Evolutionary conservation across 306 rosid genomes (phyloP).

Genomic region (Carpinus fangiana): DNA sequence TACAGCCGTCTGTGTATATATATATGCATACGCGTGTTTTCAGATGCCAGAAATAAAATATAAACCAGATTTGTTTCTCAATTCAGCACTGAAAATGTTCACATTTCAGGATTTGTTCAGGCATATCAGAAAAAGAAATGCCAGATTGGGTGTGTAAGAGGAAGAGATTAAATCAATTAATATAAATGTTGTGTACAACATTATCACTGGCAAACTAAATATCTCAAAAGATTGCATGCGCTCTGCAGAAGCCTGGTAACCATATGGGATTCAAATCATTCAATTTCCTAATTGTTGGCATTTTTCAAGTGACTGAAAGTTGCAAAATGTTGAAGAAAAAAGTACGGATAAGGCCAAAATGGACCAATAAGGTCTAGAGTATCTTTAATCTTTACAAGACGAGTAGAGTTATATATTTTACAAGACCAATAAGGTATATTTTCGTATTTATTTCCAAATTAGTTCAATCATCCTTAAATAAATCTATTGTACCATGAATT

Average conservation of each 20-base stretch:
- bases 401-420: too few species aligned
- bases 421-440: too few species aligned
- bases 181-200: background rate
- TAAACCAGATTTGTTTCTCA: background rate
- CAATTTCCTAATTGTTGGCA: background rate
- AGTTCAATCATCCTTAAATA: too few species aligned
- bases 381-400: background rate
- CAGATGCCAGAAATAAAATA: too few species aligned
- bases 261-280: background rate
- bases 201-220: background rate
- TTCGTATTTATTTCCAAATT: too few species aligned
- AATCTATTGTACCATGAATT: too few species aligned
- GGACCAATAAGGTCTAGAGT: background rate
- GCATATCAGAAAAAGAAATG: background rate
- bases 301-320: background rate
- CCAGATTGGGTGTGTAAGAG: too few species aligned
- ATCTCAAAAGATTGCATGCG: background rate
- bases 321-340: background rate
- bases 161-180: background rate
- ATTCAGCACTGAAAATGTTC: background rate
- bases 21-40: too few species aligned
- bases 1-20: background rate
- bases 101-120: background rate
- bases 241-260: background rate
- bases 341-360: background rate